Percentiles rank a stretch among this genome's conserved stretches.
Conservation (phyloP, 192 early-diverging fungal genomes). For the Coemansia sp. region DNA sequence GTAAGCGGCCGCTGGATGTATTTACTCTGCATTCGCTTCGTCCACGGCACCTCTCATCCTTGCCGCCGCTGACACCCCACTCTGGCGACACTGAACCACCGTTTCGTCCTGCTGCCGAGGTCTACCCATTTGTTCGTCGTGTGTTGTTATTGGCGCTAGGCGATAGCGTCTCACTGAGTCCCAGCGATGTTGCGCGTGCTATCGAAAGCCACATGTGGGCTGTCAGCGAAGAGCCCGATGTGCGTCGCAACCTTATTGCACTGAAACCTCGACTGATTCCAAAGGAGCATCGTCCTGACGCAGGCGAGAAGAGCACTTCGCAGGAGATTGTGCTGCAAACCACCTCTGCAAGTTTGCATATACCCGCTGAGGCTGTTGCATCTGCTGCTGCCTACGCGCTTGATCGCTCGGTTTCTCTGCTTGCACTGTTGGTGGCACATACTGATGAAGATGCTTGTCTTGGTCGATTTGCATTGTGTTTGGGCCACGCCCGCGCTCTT, state of each 20-base stretch:
- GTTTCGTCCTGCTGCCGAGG: constrained; percentile 39
- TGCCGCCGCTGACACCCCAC: constrained; percentile 9
- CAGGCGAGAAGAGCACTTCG: constrained; percentile 2
- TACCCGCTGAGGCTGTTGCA: constrained; percentile 22
- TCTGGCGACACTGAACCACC: constrained; percentile 10
- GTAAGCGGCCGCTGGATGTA: constrained; percentile 36
- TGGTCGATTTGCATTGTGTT: constrained; percentile 4
- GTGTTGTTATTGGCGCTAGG: constrained; percentile 20
- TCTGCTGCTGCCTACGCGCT: constrained; percentile 43
- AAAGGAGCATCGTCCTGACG: constrained; percentile 39
- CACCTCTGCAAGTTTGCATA: constrained; percentile 33
- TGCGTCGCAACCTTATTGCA: constrained; percentile 38
- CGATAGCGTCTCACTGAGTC: not conserved
- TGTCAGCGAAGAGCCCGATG: constrained; percentile 41
- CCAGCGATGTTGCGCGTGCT: not conserved
- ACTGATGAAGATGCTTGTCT: not conserved
- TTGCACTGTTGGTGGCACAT: constrained; percentile 15
- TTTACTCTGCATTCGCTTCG: constrained; percentile 39
- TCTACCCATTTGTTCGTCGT: constrained; percentile 27
- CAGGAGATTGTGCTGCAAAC: constrained; percentile 26
- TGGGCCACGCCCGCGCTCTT: constrained; percentile 30
- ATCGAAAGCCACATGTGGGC: constrained; percentile 34
- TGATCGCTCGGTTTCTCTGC: constrained; percentile 27
- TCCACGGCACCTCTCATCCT: constrained; percentile 13
- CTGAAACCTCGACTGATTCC: constrained; percentile 42